These are phyloP conservation scores for Zanthoxylum bungeanum DNA, from an alignment of 345 rosid species.

Conservation along the genomic window DNA sequence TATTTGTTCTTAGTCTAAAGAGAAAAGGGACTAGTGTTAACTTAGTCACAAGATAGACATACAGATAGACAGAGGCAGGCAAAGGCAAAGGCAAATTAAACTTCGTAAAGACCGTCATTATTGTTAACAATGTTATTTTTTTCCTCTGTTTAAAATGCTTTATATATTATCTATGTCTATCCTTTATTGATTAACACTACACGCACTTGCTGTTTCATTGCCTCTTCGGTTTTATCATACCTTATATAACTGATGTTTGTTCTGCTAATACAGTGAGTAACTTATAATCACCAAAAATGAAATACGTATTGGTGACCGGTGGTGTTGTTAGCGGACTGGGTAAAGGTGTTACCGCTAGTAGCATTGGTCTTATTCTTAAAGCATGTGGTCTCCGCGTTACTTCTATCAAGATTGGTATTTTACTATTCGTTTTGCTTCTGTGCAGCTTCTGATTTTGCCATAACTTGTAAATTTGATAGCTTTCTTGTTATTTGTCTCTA, in stretches of 20 bases:
- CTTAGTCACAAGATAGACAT: not conserved
- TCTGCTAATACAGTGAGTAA: not conserved
- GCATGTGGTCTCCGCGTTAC: slow-evolving; percentile 81
- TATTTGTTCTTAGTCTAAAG: not conserved
- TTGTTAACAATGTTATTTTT: slow-evolving; percentile 25
- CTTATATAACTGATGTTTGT: not conserved
- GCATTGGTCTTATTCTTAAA: slow-evolving; percentile 76
- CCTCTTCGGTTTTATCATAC: slow-evolving; percentile 22
- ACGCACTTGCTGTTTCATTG: not conserved
- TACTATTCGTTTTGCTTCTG: not conserved
- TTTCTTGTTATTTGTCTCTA: not conserved
- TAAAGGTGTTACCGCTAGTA: slow-evolving; percentile 85
- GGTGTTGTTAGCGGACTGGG: slow-evolving; percentile 88
- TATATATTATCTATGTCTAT: slow-evolving; percentile 12
- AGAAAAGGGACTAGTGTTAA: not conserved
- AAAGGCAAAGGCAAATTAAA: not conserved
- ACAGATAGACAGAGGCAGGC: not conserved
- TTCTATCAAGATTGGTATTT: slow-evolving; percentile 67
- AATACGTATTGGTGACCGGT: slow-evolving; percentile 78
- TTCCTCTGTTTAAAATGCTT: slow-evolving; percentile 13
- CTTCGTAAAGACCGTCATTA: slow-evolving; percentile 25
- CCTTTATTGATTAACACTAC: not conserved
- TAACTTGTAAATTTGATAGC: not conserved
- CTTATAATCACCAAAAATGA: slow-evolving; percentile 33
- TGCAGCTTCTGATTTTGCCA: not conserved